Evolutionary conservation across 371 early-diverging fungal genomes (phyloP).

Genomic region (Encephalitozoon romaleae): DNA sequence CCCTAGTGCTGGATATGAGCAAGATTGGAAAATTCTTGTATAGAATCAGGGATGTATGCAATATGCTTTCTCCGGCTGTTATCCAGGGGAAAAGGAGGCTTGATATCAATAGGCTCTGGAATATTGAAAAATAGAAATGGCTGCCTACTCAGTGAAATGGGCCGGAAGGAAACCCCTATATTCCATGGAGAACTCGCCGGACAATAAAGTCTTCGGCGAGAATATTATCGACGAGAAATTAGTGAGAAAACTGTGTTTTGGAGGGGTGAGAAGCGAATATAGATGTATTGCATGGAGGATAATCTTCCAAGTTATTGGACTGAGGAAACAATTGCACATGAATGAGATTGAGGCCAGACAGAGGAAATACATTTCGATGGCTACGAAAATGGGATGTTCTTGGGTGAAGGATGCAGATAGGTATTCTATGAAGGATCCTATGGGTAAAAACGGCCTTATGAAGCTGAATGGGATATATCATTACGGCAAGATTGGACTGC

Average conservation of each 20-base stretch:
- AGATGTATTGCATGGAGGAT: constrained; percentile 21
- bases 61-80: constrained; percentile 15
- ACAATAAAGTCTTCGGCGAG: constrained; percentile 1
- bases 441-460: not conserved
- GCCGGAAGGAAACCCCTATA: constrained; percentile 13
- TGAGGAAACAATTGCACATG: not conserved
- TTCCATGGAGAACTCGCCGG: not conserved
- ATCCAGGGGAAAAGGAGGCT: constrained; percentile 25
- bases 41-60: constrained; percentile 31
- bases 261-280: constrained; percentile 15
- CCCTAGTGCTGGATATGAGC: not conserved
- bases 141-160: not conserved
- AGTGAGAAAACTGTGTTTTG: constrained; percentile 30
- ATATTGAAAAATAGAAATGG: constrained; percentile 19
- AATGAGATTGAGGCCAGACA: not conserved
- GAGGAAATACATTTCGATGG: not conserved
- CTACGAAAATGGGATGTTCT: not conserved
- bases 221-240: not conserved
- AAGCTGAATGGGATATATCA: not conserved
- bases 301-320: constrained; percentile 10
- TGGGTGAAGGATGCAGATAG: not conserved
- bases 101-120: constrained; percentile 9
- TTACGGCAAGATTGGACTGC: not conserved
- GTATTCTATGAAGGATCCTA: not conserved
- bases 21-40: constrained; percentile 16